Conservation (phyloP, 2,329 filamentous ascomycete species). For the Neoarthrinium moseri region DNA sequence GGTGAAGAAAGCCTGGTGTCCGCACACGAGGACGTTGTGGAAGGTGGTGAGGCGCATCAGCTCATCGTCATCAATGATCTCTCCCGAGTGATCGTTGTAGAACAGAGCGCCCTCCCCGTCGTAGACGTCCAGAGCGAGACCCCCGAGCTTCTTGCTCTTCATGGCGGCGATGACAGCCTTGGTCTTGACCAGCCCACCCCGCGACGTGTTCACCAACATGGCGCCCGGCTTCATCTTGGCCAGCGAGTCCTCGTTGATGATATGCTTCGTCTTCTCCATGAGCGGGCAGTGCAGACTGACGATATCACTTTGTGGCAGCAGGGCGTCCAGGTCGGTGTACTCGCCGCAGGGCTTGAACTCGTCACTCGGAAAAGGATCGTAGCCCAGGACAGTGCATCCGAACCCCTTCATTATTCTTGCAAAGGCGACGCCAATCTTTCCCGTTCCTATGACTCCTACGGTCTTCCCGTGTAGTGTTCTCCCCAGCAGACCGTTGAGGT, state of each 20-base stretch:
- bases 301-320: constrained; percentile 58
- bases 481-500: constrained; percentile 62
- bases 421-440: constrained; percentile 62
- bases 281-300: constrained; percentile 67
- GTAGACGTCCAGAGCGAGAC: constrained; percentile 67
- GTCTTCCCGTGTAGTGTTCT: constrained; percentile 62
- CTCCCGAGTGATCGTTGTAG: constrained; percentile 62
- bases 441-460: constrained; percentile 64
- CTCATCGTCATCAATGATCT: constrained; percentile 66
- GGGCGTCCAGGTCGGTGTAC: constrained; percentile 51
- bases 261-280: constrained; percentile 55
- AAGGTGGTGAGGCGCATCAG: constrained; percentile 68
- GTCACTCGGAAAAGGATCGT: constrained; percentile 53
- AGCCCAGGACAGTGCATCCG: constrained; percentile 60
- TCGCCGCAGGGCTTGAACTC: constrained; percentile 50
- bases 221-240: constrained; percentile 56
- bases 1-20: constrained; percentile 71
- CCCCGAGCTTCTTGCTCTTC: constrained; percentile 59
- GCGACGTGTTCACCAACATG: constrained; percentile 66
- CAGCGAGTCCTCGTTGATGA: constrained; percentile 57
- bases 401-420: constrained; percentile 64
- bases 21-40: constrained; percentile 64
- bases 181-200: constrained; percentile 64
- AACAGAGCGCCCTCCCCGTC: constrained; percentile 64
- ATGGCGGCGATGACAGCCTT: constrained; percentile 58